A percentile compares a stretch with the other conserved stretches of the same genome.
Evolutionary conservation across 176 grass and related monocot genomes (phyloP).

Genomic region (Oryza meyeriana): DNA sequence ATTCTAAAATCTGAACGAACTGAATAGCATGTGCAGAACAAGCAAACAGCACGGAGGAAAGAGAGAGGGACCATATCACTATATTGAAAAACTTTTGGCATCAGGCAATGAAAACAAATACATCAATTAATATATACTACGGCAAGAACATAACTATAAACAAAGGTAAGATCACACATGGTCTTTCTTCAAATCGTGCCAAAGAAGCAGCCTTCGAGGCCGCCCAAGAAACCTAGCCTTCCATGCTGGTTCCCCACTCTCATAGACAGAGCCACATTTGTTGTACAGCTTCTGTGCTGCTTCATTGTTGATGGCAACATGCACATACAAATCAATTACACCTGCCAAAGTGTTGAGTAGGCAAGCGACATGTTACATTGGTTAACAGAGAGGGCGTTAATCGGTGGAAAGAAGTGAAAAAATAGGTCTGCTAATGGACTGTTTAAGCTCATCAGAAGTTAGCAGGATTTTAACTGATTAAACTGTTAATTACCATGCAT

Average conservation of each 20-base stretch:
- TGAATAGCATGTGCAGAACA: background rate
- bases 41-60: background rate
- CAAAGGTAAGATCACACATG: slow-evolving; percentile 24
- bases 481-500: background rate
- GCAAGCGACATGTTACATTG: background rate
- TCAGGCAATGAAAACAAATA: background rate
- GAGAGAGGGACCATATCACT: background rate
- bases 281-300: slow-evolving; percentile 69
- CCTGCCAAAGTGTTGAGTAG: slow-evolving; percentile 42
- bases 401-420: background rate
- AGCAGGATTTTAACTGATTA: background rate
- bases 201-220: slow-evolving; percentile 78
- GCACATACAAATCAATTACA: slow-evolving; percentile 90
- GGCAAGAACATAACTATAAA: background rate
- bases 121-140: background rate
- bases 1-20: background rate
- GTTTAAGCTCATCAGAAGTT: background rate
- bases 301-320: slow-evolving; percentile 88
- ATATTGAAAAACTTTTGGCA: slow-evolving; percentile 8
- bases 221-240: slow-evolving; percentile 79
- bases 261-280: slow-evolving; percentile 90
- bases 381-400: background rate
- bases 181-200: slow-evolving; percentile 65
- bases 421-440: background rate
- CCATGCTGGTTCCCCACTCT: slow-evolving; percentile 86